Percentiles rank a stretch among this genome's conserved stretches.
Evolutionary conservation across 495 filamentous ascomycete species (phyloP).

Genomic region (Hyaloscypha finlandica): DNA sequence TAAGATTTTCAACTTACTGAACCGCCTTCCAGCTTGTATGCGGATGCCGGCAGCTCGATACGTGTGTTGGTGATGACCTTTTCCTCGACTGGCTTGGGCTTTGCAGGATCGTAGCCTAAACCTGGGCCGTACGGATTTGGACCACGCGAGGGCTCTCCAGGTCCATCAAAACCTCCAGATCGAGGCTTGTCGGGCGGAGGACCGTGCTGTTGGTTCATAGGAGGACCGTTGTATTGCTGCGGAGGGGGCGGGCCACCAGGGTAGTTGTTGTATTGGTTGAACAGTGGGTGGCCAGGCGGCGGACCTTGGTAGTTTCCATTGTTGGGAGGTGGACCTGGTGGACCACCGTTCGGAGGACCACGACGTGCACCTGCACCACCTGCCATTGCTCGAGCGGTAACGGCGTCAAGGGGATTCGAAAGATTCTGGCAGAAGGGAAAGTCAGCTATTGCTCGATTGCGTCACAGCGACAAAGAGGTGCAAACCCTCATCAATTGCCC

Average conservation of each 20-base stretch:
- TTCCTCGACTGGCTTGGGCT: conserved; percentile 5
- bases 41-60: conserved; percentile 26
- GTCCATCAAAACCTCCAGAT: conserved; percentile 17
- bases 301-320: neutral
- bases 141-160: conserved; percentile 12
- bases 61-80: conserved; percentile 26
- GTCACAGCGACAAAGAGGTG: neutral
- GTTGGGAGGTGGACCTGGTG: neutral
- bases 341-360: neutral
- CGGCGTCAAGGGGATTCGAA: too few relatives aligned
- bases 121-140: conserved; percentile 23
- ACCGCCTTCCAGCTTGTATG: conserved; percentile 17
- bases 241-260: neutral
- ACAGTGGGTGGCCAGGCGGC: too few relatives aligned
- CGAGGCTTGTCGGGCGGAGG: neutral
- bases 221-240: neutral
- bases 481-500: neutral
- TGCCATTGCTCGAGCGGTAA: conserved; percentile 3
- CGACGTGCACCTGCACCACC: conserved; percentile 14
- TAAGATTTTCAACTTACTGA: neutral
- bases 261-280: too few relatives aligned
- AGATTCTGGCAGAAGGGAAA: neutral
- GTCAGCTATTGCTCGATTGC: neutral
- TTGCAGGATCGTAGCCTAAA: conserved; percentile 37
- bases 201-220: neutral